phyloP scores from a whole-genome alignment of 257 asterid species.

The Asclepias syriaca region DNA sequence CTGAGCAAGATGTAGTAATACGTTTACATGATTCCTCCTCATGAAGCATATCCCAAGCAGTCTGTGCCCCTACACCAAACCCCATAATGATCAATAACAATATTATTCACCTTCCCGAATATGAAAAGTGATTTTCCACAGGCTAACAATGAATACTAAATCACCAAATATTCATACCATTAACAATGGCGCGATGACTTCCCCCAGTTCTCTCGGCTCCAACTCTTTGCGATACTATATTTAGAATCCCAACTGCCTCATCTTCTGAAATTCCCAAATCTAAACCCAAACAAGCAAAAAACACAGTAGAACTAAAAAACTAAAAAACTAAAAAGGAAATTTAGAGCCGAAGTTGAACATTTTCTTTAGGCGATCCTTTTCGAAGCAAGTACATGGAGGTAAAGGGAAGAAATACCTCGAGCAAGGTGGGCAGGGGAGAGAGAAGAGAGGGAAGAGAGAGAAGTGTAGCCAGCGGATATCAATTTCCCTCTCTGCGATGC shows the following conservation, averaged over 20 bases:
- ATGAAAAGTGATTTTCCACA: background rate
- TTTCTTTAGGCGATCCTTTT: background rate
- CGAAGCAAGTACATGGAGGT: background rate
- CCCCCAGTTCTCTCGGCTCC: constrained; percentile 37
- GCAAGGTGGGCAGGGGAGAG: constrained; percentile 44
- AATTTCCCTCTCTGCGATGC: constrained; percentile 72
- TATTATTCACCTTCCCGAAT: background rate
- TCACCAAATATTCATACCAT: constrained; percentile 37
- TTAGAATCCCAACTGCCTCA: constrained; percentile 57
- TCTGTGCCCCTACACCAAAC: constrained; percentile 60
- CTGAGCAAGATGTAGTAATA: constrained; percentile 80
- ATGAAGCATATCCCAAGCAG: constrained; percentile 92
- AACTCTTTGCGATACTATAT: constrained; percentile 48
- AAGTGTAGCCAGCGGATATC: constrained; percentile 67
- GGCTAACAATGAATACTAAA: background rate
- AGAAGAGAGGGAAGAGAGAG: constrained; percentile 56
- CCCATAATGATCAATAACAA: background rate
- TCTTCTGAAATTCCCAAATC: constrained; percentile 67
- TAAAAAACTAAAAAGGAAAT: background rate
- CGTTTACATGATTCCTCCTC: constrained; percentile 63
- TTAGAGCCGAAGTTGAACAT: background rate
- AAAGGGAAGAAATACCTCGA: constrained; percentile 35
- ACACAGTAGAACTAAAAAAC: background rate
- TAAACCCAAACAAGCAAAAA: constrained; percentile 9
- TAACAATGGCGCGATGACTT: constrained; percentile 37